Base-by-base conservation (phyloP, 2,329 filamentous ascomycete genomes). In the Nemania diffusa region DNA sequence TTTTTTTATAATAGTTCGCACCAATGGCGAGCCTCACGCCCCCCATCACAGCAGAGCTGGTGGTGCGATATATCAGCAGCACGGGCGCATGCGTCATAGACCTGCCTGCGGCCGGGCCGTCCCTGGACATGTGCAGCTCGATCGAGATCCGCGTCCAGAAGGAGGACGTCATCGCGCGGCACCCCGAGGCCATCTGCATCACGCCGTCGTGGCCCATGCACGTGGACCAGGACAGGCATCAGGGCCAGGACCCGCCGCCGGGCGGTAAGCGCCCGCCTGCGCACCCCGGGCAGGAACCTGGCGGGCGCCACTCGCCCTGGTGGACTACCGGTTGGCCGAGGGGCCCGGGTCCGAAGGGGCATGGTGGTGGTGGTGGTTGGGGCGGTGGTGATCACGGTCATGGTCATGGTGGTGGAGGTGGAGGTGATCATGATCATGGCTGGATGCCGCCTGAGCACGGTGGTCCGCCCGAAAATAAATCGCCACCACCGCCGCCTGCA, bases 51-150 rank as follows among this genome's bases (percentile, higher is more conserved):
- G 62, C 69, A 32, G 69, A 72, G 9, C 57, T 75, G 7, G 62
- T 71, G n/a, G 57, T 75, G 17, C 69, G 71, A 40, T 71, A 70
- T 53, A 61, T 72, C 29, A 56, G 71, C 5, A 62, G 57, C 13
- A 71, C 70, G 3, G 73, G 73, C 71, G 74, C 62, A 46, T 78
- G 75, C 62, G 62, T 72, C 52, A 57, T 77, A 48, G 73, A 77
- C 44, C 67, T 78, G 52, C 69, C 72, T 0, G 66, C 72, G 6
- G 64, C 64, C 42, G 57, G 24, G 11, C 57, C 70, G 17, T 62
- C 69, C 27, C 52, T 74, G 60, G 63, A 66, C 60, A 64, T 68
- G 37, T 77, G 76, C 68, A 67, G 57, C 17, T 58, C 69, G 29
- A 69, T 77, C 58, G 68, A 77, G 62, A 75, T 78, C 64, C 68